Conservation (phyloP, 768 basidiomycete genomes). For the Boletus sensibilis region DNA sequence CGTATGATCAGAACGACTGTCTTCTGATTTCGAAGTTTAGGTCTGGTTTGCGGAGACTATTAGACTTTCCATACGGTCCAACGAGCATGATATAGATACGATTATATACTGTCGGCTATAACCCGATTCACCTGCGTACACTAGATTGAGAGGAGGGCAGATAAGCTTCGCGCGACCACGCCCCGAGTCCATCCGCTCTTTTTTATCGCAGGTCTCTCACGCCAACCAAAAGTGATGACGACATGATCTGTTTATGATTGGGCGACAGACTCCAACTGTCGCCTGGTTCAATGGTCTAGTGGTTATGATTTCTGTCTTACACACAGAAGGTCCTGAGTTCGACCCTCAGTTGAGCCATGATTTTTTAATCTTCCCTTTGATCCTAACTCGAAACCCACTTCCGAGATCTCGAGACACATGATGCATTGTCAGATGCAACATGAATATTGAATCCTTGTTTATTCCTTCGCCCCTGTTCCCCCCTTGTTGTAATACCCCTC, state of each 20-base stretch:
- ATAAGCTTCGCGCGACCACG: not conserved
- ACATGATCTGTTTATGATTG: not conserved
- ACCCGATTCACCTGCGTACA: not conserved
- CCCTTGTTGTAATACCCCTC: no score
- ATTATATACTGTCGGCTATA: not conserved
- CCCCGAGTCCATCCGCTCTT: not conserved
- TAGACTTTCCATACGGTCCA: not conserved
- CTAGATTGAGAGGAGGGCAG: not conserved
- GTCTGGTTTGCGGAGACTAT: no score
- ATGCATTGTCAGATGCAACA: no score
- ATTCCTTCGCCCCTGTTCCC: no score
- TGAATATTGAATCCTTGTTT: no score
- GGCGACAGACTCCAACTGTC: accelerated
- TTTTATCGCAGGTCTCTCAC: not conserved
- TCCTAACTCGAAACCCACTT: no score
- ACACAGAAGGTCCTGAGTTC: conserved; percentile 42
- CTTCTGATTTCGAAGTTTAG: no score
- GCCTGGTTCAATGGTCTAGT: conserved; percentile 55
- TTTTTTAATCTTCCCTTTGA: conserved; percentile 15
- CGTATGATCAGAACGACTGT: no score
- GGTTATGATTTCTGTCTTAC: conserved; percentile 59
- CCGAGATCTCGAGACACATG: no score
- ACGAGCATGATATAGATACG: not conserved
- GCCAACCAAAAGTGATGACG: no score
- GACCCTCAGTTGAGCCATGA: conserved; percentile 46